These are phyloP conservation scores for Monosporascus cannonballus DNA, from an alignment of 2,329 filamentous ascomycete genomes.

Conservation along the genomic window DNA sequence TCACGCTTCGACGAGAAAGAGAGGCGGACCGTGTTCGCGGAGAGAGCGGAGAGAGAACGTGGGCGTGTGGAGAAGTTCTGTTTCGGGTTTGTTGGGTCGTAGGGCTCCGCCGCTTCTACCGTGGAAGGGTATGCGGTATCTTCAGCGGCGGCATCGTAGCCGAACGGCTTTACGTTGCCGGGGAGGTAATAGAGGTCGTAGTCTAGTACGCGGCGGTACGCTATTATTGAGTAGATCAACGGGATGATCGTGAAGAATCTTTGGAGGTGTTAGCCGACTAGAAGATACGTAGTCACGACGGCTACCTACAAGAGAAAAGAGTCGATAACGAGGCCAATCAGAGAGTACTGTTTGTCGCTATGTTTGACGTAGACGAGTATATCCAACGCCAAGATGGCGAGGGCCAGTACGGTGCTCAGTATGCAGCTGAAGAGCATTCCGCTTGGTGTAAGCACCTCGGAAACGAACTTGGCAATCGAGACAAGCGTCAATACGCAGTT, in stretches of 20 bases:
- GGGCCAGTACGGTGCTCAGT: slow-evolving; percentile 42
- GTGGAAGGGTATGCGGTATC: slow-evolving; percentile 17
- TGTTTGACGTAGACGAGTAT: slow-evolving; percentile 42
- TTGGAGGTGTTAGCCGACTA: not conserved
- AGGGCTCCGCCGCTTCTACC: slow-evolving; percentile 11
- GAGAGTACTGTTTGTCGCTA: slow-evolving; percentile 40
- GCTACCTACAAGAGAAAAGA: slow-evolving; percentile 39
- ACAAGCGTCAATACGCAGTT: slow-evolving; percentile 40
- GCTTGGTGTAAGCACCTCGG: slow-evolving; percentile 48
- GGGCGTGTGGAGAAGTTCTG: slow-evolving; percentile 4
- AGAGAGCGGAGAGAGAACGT: slow-evolving; percentile 18
- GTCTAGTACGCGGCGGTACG: slow-evolving; percentile 40
- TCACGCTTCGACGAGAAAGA: slow-evolving; percentile 7
- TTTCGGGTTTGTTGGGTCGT: slow-evolving; percentile 17
- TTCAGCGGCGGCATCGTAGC: slow-evolving; percentile 30
- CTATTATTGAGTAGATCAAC: slow-evolving; percentile 39
- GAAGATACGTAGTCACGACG: not conserved
- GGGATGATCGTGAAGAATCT: slow-evolving; percentile 38
- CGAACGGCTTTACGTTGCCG: slow-evolving; percentile 42
- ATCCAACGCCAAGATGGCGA: slow-evolving; percentile 44
- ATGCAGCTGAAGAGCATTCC: slow-evolving; percentile 46
- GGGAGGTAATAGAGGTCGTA: slow-evolving; percentile 47
- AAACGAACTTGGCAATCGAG: slow-evolving; percentile 40
- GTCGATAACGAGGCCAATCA: slow-evolving; percentile 43
- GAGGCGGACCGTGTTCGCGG: slow-evolving; percentile 15